phyloP scores from a whole-genome alignment of 805 yeast genomes.

The Yamadazyma laniorum region DNA sequence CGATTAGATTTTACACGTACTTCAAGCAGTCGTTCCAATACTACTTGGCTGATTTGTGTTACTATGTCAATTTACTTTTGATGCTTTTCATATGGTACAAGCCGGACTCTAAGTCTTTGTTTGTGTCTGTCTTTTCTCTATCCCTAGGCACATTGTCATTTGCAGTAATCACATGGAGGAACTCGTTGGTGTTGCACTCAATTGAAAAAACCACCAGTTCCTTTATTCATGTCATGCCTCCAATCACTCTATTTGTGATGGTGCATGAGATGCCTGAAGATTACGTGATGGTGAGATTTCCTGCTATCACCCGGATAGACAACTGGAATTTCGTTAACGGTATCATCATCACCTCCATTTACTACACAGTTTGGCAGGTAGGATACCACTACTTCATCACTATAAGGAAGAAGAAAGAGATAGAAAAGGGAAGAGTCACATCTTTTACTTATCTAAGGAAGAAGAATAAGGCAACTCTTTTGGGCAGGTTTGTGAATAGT shows the following conservation, averaged over 20 bases:
- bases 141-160: conserved; percentile 86
- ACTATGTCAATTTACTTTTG: conserved; percentile 76
- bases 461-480: conserved; percentile 57
- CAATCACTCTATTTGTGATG: conserved; percentile 79
- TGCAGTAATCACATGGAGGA: conserved; percentile 95
- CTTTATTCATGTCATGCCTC: conserved; percentile 89
- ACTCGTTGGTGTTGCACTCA: conserved; percentile 86
- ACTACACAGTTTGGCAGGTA: conserved; percentile 88
- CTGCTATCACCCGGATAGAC: conserved; percentile 67
- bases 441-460: conserved; percentile 82
- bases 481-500: conserved; percentile 77
- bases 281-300: conserved; percentile 60
- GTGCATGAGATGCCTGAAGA: conserved; percentile 68
- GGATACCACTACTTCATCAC: conserved; percentile 91
- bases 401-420: conserved; percentile 71
- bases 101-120: conserved; percentile 71
- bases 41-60: conserved; percentile 89
- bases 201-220: conserved; percentile 91
- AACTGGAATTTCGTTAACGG: conserved; percentile 73
- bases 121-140: conserved; percentile 80
- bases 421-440: conserved; percentile 81
- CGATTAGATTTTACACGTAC: conserved; percentile 80
- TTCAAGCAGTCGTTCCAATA: conserved; percentile 78
- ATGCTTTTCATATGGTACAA: conserved; percentile 77
- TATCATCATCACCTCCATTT: conserved; percentile 72